Percentiles rank a stretch among this genome's conserved stretches.
Conservation (phyloP, 2,329 filamentous ascomycete genomes). For the Neopestalotiopsis sp. region DNA sequence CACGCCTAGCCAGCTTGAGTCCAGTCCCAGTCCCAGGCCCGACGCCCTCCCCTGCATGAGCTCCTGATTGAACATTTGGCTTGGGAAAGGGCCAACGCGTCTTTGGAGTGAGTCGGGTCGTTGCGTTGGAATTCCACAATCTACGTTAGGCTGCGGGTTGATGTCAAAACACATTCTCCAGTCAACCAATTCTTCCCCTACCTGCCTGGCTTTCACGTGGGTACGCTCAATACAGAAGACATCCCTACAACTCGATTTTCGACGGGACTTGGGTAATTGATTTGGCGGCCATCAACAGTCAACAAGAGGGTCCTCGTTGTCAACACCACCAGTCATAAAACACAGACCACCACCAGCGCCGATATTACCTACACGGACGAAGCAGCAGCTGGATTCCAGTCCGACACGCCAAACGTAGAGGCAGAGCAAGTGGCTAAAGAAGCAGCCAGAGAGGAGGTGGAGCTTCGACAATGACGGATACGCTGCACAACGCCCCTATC, state of each 20-base stretch:
- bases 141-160: neutral
- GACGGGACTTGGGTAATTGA: too few species aligned
- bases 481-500: constrained; percentile 94
- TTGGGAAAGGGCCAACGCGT: constrained; percentile 10
- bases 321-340: neutral
- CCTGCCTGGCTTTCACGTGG: neutral
- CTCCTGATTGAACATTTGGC: constrained; percentile 11
- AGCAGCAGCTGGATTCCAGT: neutral
- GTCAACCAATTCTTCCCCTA: neutral
- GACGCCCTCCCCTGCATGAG: constrained; percentile 3
- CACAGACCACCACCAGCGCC: neutral
- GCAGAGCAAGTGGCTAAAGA: neutral
- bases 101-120: neutral
- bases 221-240: neutral
- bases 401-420: neutral
- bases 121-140: constrained; percentile 1
- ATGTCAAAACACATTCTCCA: neutral
- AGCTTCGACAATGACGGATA: constrained; percentile 55
- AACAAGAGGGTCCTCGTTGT: neutral
- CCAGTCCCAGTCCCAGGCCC: too few species aligned
- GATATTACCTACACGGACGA: neutral
- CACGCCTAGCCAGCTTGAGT: neutral
- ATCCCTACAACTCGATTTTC: neutral
- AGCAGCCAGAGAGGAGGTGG: neutral
- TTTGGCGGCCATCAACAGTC: neutral